Evolutionary conservation across 2,329 filamentous ascomycete genomes (phyloP).

Genomic region (Fusarium sp.): DNA sequence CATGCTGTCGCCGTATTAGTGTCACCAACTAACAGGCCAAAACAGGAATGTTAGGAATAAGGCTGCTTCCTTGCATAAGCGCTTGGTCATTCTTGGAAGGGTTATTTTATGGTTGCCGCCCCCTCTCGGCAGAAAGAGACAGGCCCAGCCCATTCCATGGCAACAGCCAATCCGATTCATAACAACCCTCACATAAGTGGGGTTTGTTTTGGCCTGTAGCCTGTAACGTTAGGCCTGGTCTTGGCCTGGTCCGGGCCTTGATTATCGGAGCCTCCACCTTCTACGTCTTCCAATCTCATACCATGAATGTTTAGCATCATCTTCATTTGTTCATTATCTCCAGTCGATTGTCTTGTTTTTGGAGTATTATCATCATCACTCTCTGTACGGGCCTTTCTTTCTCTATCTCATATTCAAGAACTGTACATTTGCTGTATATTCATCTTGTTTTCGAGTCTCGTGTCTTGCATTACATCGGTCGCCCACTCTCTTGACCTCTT

Average conservation of each 20-base stretch:
- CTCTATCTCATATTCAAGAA: neutral
- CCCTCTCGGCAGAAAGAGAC: slow-evolving; percentile 19
- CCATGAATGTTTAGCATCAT: slow-evolving; percentile 21
- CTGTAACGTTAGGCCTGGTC: no score
- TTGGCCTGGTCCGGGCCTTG: slow-evolving; percentile 16
- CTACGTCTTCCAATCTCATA: slow-evolving; percentile 16
- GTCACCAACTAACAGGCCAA: neutral
- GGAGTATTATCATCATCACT: slow-evolving; percentile 7
- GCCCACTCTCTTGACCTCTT: slow-evolving; percentile 2
- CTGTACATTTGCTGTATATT: neutral
- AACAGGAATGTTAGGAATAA: neutral
- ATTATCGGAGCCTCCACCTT: slow-evolving; percentile 29
- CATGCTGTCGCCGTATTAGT: neutral
- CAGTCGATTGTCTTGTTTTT: slow-evolving; percentile 17
- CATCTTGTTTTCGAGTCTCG: neutral
- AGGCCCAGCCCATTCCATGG: slow-evolving; percentile 20
- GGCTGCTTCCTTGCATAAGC: slow-evolving; percentile 19
- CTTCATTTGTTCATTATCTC: slow-evolving; percentile 18
- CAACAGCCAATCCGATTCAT: slow-evolving; percentile 17
- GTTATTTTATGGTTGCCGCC: slow-evolving; percentile 2
- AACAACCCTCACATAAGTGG: slow-evolving; percentile 12
- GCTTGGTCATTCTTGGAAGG: slow-evolving; percentile 3
- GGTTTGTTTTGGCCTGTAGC: slow-evolving; percentile 14
- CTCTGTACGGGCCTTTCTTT: neutral
- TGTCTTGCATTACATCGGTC: slow-evolving; percentile 14